Conservation (phyloP, 257 asterid species). For the Solanum microdontum region DNA sequence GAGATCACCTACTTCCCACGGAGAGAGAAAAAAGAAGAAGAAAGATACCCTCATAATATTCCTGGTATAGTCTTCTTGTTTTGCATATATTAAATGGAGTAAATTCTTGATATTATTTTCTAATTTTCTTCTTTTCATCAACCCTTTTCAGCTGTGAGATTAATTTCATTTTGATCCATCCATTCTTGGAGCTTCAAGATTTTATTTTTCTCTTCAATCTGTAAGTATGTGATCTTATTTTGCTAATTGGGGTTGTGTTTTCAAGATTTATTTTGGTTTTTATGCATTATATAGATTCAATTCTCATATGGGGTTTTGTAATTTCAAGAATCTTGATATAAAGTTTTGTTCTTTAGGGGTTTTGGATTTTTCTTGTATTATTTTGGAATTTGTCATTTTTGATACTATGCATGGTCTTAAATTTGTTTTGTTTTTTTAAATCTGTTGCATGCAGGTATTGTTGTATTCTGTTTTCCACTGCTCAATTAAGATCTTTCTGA, state of each 20-base stretch:
- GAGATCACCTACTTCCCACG: neutral
- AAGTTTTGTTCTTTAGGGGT: slow-evolving; percentile 19
- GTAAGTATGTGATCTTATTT: slow-evolving; percentile 23
- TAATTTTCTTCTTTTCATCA: neutral
- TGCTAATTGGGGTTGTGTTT: neutral
- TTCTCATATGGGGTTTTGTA: slow-evolving; percentile 8
- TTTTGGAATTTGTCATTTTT: slow-evolving; percentile 4
- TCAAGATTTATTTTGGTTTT: slow-evolving; percentile 3
- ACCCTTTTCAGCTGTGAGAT: slow-evolving; percentile 23
- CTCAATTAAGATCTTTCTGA: neutral
- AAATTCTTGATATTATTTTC: slow-evolving; percentile 1
- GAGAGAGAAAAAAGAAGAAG: neutral
- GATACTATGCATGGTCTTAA: neutral
- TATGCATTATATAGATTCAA: neutral
- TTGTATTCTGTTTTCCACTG: neutral
- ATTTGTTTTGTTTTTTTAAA: neutral
- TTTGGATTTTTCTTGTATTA: slow-evolving; percentile 7
- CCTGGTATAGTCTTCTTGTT: slow-evolving; percentile 20
- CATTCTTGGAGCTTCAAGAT: slow-evolving; percentile 9
- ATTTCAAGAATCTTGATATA: slow-evolving; percentile 13
- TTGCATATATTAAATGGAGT: neutral
- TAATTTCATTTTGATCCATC: slow-evolving; percentile 19
- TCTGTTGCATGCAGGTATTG: slow-evolving; percentile 44
- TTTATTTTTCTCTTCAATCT: slow-evolving; percentile 12
- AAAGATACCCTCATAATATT: slow-evolving; percentile 12